phyloP scores from a whole-genome alignment of 148 eudicot species.

The Camellia japonica region DNA sequence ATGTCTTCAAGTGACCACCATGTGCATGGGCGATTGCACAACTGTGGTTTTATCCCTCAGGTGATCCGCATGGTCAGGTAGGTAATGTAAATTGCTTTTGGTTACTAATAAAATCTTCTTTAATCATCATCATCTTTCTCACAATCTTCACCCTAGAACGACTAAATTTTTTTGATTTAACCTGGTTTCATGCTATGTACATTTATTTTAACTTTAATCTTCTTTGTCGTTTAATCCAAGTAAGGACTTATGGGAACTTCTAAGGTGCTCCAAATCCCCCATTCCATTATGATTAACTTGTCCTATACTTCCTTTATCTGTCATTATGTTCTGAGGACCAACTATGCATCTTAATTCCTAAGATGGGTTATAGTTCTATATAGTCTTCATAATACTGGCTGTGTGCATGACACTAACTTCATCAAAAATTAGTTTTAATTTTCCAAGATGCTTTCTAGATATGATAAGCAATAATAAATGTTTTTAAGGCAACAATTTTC shows the following conservation, averaged over 20 bases:
- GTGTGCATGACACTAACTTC: background rate
- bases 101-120: background rate
- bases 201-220: background rate
- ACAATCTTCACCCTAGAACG: background rate
- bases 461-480: background rate
- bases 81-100: slow-evolving; percentile 21
- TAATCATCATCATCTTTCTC: background rate
- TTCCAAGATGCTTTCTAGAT: background rate
- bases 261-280: background rate
- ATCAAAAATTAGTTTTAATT: background rate
- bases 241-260: background rate
- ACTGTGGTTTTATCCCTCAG: slow-evolving; percentile 38
- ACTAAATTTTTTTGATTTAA: background rate
- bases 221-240: background rate
- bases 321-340: background rate
- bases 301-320: background rate
- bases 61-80: slow-evolving; percentile 65
- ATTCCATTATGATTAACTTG: background rate
- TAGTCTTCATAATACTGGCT: background rate
- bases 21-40: slow-evolving; percentile 24
- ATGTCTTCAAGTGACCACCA: slow-evolving; percentile 26
- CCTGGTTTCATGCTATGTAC: background rate
- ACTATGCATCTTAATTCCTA: background rate
- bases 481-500: background rate
- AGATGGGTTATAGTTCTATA: background rate